Percentiles rank a stretch among this genome's conserved stretches.
phyloP scores from a whole-genome alignment of 1,139 yeast genomes.

The Yamadazyma diddensiae region DNA sequence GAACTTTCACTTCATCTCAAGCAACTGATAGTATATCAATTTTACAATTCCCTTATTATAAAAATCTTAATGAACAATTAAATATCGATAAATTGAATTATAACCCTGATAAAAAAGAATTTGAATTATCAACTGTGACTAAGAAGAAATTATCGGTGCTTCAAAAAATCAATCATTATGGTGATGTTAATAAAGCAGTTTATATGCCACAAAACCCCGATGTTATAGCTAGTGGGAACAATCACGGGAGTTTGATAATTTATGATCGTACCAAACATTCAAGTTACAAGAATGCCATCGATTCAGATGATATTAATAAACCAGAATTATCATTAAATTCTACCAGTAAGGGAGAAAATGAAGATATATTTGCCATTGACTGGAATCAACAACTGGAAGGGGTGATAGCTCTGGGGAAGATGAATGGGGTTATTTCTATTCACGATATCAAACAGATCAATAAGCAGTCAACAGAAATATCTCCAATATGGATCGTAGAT shows the following conservation, averaged over 20 bases:
- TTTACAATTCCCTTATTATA: constrained; percentile 35
- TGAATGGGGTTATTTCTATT: constrained; percentile 34
- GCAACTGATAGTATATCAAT: constrained; percentile 38
- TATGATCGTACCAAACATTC: constrained; percentile 56
- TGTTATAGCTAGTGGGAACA: constrained; percentile 41
- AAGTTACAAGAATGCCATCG: constrained; percentile 31
- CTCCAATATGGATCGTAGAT: constrained; percentile 5
- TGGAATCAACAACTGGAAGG: constrained; percentile 45
- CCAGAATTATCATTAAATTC: constrained; percentile 27
- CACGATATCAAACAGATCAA: constrained; percentile 31
- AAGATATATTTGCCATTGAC: constrained; percentile 43
- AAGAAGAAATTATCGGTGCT: constrained; percentile 28
- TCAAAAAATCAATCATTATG: constrained; percentile 42
- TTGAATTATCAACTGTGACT: constrained; percentile 30
- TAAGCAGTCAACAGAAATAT: constrained; percentile 3
- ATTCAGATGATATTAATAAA: constrained; percentile 27
- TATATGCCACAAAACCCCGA: constrained; percentile 48
- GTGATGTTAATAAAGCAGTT: constrained; percentile 42
- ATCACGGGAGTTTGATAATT: constrained; percentile 38
- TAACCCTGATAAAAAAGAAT: constrained; percentile 41
- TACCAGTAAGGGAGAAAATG: constrained; percentile 8
- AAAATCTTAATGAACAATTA: constrained; percentile 29
- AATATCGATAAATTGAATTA: constrained; percentile 34
- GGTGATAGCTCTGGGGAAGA: constrained; percentile 30
- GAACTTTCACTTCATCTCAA: constrained; percentile 46